phyloP scores from a whole-genome alignment of 495 filamentous ascomycete species.

The Lophium mytilinum region DNA sequence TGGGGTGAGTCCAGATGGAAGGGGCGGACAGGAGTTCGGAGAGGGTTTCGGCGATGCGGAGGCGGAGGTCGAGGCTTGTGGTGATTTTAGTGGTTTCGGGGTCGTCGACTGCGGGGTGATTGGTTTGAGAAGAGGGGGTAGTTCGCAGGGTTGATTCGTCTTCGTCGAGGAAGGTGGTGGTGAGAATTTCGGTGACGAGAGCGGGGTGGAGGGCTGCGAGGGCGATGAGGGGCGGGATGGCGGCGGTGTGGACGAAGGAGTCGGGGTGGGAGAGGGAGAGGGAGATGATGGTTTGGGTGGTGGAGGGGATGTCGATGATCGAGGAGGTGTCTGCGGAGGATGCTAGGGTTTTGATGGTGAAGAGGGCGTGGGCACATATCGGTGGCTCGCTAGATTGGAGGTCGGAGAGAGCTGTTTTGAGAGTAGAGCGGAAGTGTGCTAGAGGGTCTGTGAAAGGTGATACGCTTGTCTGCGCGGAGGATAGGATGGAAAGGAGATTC shows the following conservation, averaged over 20 bases:
- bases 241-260: conserved; percentile 28
- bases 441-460: neutral
- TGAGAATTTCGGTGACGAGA: conserved; percentile 11
- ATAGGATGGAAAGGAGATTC: conserved; percentile 4
- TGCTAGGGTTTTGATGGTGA: conserved; percentile 59
- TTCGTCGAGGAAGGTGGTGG: conserved; percentile 16
- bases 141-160: conserved; percentile 1
- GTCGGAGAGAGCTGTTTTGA: conserved; percentile 63
- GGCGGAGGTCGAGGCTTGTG: conserved; percentile 21
- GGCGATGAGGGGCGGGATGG: conserved; percentile 13
- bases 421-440: conserved; percentile 24
- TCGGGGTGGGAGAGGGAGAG: conserved; percentile 34
- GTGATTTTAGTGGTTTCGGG: neutral
- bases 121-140: neutral
- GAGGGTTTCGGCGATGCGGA: conserved; percentile 18
- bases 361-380: conserved; percentile 69
- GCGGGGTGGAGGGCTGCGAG: conserved; percentile 12
- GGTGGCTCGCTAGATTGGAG: conserved; percentile 70
- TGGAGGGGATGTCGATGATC: conserved; percentile 20
- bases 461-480: neutral
- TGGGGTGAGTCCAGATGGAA: conserved; percentile 46
- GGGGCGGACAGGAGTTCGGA: conserved; percentile 9
- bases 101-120: conserved; percentile 50
- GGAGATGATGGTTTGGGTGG: conserved; percentile 23
- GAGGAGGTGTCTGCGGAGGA: conserved; percentile 5